Percentiles rank a stretch among this genome's conserved stretches.
These are phyloP conservation scores for Rhizopogon vinicolor DNA, from an alignment of 768 basidiomycete genomes.

Conservation along the genomic window DNA sequence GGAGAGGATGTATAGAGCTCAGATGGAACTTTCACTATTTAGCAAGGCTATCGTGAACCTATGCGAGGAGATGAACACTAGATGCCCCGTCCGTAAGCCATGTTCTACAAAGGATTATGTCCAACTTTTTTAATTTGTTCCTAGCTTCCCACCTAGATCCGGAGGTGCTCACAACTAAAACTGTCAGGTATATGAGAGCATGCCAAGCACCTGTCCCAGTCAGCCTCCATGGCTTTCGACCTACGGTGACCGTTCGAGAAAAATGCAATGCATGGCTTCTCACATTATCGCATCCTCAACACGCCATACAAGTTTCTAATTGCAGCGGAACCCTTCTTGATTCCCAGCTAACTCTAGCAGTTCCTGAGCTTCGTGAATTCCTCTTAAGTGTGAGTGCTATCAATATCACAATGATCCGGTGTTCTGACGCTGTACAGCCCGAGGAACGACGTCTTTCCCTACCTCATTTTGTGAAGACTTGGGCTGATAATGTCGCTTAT, in stretches of 20 bases:
- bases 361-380: neutral
- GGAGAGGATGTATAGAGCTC: neutral
- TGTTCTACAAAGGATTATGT: neutral
- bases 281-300: neutral
- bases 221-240: neutral
- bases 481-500: neutral
- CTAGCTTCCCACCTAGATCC: neutral
- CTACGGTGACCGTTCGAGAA: neutral
- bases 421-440: neutral
- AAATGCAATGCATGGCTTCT: neutral
- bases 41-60: neutral
- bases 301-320: neutral
- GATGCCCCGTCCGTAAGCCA: slow-evolving; percentile 12
- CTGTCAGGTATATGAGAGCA: neutral
- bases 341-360: neutral
- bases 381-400: neutral
- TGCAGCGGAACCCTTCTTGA: neutral
- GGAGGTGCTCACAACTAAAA: neutral
- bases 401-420: neutral
- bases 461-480: neutral
- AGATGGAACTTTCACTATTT: neutral
- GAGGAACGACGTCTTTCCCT: neutral
- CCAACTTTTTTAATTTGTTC: neutral
- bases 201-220: neutral
- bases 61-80: neutral